Evolutionary conservation across 129 eudicot genomes (phyloP).

Genomic region (Lactuca saligna): DNA sequence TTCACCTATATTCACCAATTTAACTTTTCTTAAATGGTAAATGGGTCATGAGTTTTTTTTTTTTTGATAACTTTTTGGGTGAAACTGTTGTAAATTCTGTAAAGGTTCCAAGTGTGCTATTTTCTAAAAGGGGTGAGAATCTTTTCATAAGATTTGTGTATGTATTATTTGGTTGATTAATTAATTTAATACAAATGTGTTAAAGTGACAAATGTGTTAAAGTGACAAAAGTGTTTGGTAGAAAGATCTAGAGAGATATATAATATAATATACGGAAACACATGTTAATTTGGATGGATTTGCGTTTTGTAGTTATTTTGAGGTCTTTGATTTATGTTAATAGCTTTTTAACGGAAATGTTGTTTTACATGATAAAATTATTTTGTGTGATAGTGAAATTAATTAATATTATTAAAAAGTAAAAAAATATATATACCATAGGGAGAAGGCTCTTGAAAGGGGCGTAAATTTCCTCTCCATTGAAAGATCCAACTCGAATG

Average conservation of each 20-base stretch:
- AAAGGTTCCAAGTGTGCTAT: too few species aligned
- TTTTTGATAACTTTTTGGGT: too few species aligned
- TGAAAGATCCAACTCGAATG: conserved; percentile 88
- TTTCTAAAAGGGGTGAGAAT: too few species aligned
- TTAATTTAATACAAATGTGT: too few species aligned
- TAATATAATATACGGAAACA: too few species aligned
- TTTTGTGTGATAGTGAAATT: not conserved
- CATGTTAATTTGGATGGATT: not conserved
- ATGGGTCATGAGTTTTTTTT: too few species aligned
- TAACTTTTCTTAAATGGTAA: not conserved
- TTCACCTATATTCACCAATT: conserved; percentile 54
- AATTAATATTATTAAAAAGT: not conserved
- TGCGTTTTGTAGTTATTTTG: not conserved
- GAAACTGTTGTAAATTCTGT: too few species aligned
- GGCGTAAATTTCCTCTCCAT: conserved; percentile 97
- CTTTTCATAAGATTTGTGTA: too few species aligned
- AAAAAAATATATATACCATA: conserved; percentile 47
- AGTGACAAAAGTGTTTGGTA: not conserved
- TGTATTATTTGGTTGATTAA: too few species aligned
- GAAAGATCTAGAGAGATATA: not conserved
- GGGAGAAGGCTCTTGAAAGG: conserved; percentile 98
- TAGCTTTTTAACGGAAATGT: too few species aligned
- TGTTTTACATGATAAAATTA: not conserved
- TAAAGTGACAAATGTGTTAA: not conserved
- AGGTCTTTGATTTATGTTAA: not conserved